Evolutionary conservation across 495 filamentous ascomycete species (phyloP), one percentile per base, ranked within the genome.

Genomic region (Penicillium turbatum): DNA sequence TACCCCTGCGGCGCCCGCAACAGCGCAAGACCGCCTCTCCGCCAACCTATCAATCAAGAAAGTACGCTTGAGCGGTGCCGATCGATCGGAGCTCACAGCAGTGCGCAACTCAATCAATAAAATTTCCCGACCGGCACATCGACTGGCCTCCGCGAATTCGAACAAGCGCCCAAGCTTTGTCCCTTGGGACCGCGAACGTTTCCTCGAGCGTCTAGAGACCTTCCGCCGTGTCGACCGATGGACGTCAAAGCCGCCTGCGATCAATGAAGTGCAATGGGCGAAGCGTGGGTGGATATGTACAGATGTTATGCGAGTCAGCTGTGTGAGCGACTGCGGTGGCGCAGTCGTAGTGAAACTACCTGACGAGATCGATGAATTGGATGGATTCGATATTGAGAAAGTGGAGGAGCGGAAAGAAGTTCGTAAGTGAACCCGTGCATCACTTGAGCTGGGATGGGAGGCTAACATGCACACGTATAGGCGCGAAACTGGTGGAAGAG

Each of bases 201-300:
- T 98, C 57, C 79, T 97, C 2, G 81, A 83, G 55, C 77, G 93
- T 17, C 73, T 98, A 39, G 86, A 86, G 56, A 93, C 92, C 1
- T 98, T 93, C 59, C 84, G 90, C 48, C 89, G 90, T 55, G 84
- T 97, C 38, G 91, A 90, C 53, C 82, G 87, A 63, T 98, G 93
- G 93, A 59, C 86, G 77, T 48, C 71, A 30, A 69, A 97, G 88
- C 72, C 93, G 3, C 76, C 87, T 10, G 71, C 74, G 32, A 86
- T 97, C 57, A 91, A 83, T 63, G 93, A 97, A 71, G 87, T 97
- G 6, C 84, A 89, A 69, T 98, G 95, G 95, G 91, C 92, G 6
- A 96, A 92, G 75, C 78, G 87, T 29, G 93, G 93, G 2, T 98
- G 93, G 93, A 78, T 83, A 2, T 97, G 92, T 64, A 81, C 86